Evolutionary conservation across 306 rosid genomes (phyloP).

Genomic region (Hippophae rhamnoides): DNA sequence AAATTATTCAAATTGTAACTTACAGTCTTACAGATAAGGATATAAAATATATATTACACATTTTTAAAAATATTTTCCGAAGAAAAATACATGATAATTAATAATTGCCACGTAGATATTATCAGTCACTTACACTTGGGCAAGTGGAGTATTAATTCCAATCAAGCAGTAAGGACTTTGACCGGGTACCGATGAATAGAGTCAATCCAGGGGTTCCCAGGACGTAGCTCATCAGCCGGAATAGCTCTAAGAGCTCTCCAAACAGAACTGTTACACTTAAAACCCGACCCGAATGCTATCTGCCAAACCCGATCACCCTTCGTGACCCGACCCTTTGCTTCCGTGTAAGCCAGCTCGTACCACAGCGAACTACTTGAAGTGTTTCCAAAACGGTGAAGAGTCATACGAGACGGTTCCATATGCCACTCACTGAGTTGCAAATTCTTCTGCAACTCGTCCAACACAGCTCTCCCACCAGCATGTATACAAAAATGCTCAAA

Average conservation of each 20-base stretch:
- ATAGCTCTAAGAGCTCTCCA: slow-evolving; percentile 57
- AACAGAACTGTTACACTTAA: slow-evolving; percentile 83
- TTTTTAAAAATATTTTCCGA: no score
- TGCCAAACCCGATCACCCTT: slow-evolving; percentile 83
- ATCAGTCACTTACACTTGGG: no score
- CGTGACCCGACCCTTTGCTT: slow-evolving; percentile 64
- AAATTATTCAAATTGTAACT: no score
- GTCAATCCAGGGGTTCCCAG: slow-evolving; percentile 76
- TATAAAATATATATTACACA: no score
- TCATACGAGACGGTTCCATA: slow-evolving; percentile 93
- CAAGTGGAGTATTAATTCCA: no score
- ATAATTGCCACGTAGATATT: no score
- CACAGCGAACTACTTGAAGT: slow-evolving; percentile 86
- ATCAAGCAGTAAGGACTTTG: slow-evolving; percentile 14
- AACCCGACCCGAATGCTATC: slow-evolving; percentile 90
- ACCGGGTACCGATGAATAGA: slow-evolving; percentile 51
- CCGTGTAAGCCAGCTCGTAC: slow-evolving; percentile 80
- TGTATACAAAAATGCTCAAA: slow-evolving; percentile 93
- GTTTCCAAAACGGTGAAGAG: slow-evolving; percentile 80
- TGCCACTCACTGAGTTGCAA: slow-evolving; percentile 73
- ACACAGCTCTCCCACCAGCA: slow-evolving; percentile 81
- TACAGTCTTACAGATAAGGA: no score
- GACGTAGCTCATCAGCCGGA: slow-evolving; percentile 17
- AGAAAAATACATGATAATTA: no score
- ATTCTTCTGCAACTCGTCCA: slow-evolving; percentile 81